Percentiles rank a stretch among this genome's conserved stretches.
These are phyloP conservation scores for Santalum album DNA, from an alignment of 164 flowering plant species.

Conservation along the genomic window DNA sequence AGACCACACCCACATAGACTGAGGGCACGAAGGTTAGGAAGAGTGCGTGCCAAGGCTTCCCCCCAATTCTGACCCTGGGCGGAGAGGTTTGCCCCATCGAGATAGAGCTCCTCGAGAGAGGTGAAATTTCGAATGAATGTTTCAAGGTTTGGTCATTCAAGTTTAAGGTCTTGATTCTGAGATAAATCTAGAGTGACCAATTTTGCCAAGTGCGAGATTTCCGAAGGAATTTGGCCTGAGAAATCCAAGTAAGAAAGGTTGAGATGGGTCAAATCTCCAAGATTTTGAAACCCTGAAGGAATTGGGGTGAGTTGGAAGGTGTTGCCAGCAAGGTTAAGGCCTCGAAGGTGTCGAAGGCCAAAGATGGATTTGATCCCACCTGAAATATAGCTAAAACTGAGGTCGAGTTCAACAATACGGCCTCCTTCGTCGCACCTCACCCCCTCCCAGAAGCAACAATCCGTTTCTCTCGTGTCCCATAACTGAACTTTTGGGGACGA, in stretches of 20 bases:
- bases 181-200: slow-evolving; percentile 15
- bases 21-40: no score
- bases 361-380: slow-evolving; percentile 10
- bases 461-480: no score
- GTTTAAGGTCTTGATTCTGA: background rate
- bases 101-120: background rate
- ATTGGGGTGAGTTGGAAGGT: background rate
- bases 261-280: slow-evolving; percentile 8
- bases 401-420: slow-evolving; percentile 13
- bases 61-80: no score
- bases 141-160: background rate
- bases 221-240: slow-evolving; percentile 12
- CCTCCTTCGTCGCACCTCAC: slow-evolving; percentile 5
- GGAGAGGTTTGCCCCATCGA: slow-evolving; percentile 4
- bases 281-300: slow-evolving; percentile 1
- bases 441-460: slow-evolving; percentile 12
- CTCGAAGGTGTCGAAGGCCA: slow-evolving; percentile 7
- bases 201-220: slow-evolving; percentile 7
- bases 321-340: slow-evolving; percentile 7
- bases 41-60: no score
- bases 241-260: slow-evolving; percentile 6
- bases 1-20: no score
- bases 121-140: slow-evolving; percentile 5
- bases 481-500: no score
- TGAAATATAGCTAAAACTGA: slow-evolving; percentile 1